Base-by-base conservation (phyloP, 345 rosid species). In the Laguncularia racemosa region DNA sequence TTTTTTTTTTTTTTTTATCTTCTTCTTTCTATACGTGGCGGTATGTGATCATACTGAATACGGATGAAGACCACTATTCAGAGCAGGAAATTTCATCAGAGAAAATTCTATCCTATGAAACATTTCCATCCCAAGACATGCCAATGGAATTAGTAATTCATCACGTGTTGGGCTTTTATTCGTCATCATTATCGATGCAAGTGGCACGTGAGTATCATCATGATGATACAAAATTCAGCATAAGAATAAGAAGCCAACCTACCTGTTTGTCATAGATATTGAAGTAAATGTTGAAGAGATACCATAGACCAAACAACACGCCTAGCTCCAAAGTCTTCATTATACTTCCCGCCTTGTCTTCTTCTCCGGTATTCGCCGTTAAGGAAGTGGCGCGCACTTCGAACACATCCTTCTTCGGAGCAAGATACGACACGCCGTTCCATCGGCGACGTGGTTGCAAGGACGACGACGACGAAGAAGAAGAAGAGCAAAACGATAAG, bases 251-350 rank as follows among this genome's bases (percentile, higher is more conserved):
- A 33, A 28, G 9, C 40, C 40, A 33, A 33, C 40, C 40, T 6
- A 95, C 99, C 99, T 90, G 97, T 62, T 95, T 95, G 77, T 95
- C 90, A 76, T 95, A 95, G 64, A 95, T 95, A 71, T 95, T 95
- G 93, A 95, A 95, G 92, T 90, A 90, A 76, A 90, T 95, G 65
- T 95, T 95, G 71, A 95, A 95, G 55, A 95, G 69, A 70, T 67
- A 82, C 99, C 99, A 95, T 12, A 90, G 53, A 38, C 88, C 97
- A 68, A 93, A 87, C 76, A 89, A 53, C 69, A 75, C 60, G 46
- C 95, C 96, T 40, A 90, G 91, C 81, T 71, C 85, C 15, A 85
- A 40, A 13, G 76, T 82, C 84, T 63, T 82, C 14, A 2, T 3
- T 43, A 84, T 8, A 54, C 67, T 69, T 3, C 68, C 70, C n/a